Percentiles rank a stretch among this genome's conserved stretches.
Conservation (phyloP, 2,329 filamentous ascomycete genomes). For the Lachnellula suecica region DNA sequence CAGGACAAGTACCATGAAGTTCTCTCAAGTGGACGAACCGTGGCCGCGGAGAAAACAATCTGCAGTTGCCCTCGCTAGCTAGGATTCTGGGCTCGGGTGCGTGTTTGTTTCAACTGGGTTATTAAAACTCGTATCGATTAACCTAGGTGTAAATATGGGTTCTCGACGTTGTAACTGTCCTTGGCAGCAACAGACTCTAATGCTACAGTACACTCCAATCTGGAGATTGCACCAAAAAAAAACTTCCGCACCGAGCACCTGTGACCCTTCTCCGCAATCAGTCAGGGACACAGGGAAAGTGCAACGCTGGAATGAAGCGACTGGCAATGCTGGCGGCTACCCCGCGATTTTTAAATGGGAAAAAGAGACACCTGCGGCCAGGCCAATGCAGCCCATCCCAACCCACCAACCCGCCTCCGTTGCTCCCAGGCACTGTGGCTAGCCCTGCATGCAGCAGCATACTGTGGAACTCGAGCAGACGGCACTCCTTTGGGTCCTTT, state of each 20-base stretch:
- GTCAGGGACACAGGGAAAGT: neutral
- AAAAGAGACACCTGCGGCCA: neutral
- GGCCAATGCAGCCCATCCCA: neutral
- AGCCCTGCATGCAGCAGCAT: neutral
- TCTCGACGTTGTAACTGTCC: no score
- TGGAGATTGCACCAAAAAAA: neutral
- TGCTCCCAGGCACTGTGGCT: neutral
- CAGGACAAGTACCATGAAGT: no score
- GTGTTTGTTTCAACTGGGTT: neutral
- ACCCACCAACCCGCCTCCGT: neutral
- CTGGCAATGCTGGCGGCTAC: constrained; percentile 1
- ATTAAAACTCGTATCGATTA: neutral
- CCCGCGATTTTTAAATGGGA: neutral
- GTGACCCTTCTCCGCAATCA: neutral
- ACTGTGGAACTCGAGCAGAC: neutral
- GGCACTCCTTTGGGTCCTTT: neutral
- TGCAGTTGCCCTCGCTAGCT: no score
- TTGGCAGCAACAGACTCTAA: neutral
- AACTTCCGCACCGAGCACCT: neutral
- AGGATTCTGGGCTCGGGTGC: neutral
- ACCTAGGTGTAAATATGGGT: no score
- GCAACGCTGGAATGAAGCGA: no score
- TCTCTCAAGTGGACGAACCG: neutral
- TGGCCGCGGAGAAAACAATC: no score
- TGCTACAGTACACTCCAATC: neutral